phyloP scores from a whole-genome alignment of 805 yeast genomes.

The Candida dajiaensis region DNA sequence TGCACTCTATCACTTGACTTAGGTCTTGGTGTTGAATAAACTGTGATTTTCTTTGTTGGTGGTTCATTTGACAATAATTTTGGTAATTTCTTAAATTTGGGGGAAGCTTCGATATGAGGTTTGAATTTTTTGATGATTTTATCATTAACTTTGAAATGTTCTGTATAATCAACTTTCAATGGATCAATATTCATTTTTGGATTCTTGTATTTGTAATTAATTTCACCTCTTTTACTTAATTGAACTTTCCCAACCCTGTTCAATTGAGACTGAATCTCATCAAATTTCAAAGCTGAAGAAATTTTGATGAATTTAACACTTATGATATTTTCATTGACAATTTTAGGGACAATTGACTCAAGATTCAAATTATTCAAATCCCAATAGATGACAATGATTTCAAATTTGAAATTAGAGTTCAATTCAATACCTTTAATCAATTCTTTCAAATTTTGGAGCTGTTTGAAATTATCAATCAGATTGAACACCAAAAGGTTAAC shows the following conservation, averaged over 20 bases:
- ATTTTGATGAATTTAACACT: conserved; percentile 26
- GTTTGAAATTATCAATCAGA: conserved; percentile 31
- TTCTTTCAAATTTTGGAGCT: conserved; percentile 24
- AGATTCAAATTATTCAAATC: conserved; percentile 28
- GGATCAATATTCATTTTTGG: not conserved
- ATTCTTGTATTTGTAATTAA: conserved; percentile 16
- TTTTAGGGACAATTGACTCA: conserved; percentile 14
- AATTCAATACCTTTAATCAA: conserved; percentile 29
- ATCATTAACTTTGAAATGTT: not conserved
- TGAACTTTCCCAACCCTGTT: conserved; percentile 19
- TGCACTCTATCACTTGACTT: conserved; percentile 24
- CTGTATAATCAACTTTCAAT: not conserved
- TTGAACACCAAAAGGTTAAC: conserved; percentile 32
- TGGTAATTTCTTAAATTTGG: conserved; percentile 16
- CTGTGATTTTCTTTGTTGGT: conserved; percentile 10
- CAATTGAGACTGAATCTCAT: conserved; percentile 19
- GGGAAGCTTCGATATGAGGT: conserved; percentile 18
- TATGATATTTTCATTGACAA: conserved; percentile 21
- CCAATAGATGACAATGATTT: conserved; percentile 33
- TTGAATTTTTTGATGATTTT: conserved; percentile 5
- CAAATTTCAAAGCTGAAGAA: conserved; percentile 23
- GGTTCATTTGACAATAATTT: conserved; percentile 13
- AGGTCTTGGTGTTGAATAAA: conserved; percentile 25
- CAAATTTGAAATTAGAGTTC: conserved; percentile 29
- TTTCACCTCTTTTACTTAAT: conserved; percentile 30